A percentile compares a stretch with the other conserved stretches of the same genome.
phyloP scores from a whole-genome alignment of 176 grass and related monocot species.

The Eleusine indica region DNA sequence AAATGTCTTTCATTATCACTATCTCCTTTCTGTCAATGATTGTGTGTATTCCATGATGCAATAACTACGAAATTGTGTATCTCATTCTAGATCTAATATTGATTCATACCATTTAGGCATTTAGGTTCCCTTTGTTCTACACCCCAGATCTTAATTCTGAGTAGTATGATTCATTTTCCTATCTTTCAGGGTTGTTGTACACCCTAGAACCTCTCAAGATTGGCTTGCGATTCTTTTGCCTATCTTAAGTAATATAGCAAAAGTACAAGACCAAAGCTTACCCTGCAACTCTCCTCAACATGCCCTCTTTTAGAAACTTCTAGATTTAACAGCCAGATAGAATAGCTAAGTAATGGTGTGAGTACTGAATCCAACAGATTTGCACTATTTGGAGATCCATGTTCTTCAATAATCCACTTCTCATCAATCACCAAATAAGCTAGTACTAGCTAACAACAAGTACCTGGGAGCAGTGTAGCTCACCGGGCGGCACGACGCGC shows the following conservation, averaged over 20 bases:
- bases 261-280: not conserved
- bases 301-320: not conserved
- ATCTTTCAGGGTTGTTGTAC: not conserved
- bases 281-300: not conserved
- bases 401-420: conserved; percentile 8
- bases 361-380: not conserved
- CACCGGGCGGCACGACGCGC: conserved; percentile 57
- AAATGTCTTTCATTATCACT: not conserved
- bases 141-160: conserved; percentile 11
- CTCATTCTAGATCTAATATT: no score
- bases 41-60: no score
- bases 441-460: conserved; percentile 16
- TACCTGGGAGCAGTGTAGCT: conserved; percentile 84
- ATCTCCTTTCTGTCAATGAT: not conserved
- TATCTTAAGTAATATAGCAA: not conserved
- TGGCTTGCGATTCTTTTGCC: not conserved
- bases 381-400: not conserved
- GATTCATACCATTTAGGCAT: no score
- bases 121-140: no score
- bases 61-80: no score
- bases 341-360: not conserved
- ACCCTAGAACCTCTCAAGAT: not conserved
- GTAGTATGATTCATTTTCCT: conserved; percentile 19
- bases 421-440: conserved; percentile 2
- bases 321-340: not conserved